phyloP scores from a whole-genome alignment of 345 rosid genomes.

The Clarkia xantiana region DNA sequence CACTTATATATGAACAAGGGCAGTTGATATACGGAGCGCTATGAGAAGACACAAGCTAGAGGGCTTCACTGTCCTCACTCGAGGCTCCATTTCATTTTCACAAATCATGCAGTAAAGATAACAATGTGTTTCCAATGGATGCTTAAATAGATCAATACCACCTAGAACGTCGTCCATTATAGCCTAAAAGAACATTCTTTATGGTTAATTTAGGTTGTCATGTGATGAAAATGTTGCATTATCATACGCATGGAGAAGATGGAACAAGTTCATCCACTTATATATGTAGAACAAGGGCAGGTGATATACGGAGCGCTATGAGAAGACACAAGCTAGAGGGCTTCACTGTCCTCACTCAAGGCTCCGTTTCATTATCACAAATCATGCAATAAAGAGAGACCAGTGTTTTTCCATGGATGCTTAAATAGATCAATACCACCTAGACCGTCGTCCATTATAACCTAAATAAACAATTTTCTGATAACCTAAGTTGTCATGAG shows the following conservation, averaged over 20 bases:
- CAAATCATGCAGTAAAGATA: too few species aligned
- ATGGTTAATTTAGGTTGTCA: background rate
- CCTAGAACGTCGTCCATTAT: too few species aligned
- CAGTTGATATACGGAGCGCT: conserved; percentile 37
- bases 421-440: too few species aligned
- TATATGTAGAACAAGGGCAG: conserved; percentile 20
- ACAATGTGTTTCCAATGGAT: too few species aligned
- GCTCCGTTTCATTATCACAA: conserved; percentile 16
- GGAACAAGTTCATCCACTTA: conserved; percentile 23
- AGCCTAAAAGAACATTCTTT: too few species aligned
- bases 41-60: conserved; percentile 57
- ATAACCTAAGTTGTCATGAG: background rate
- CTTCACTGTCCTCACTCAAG: conserved; percentile 54
- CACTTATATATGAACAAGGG: conserved; percentile 21
- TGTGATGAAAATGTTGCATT: background rate
- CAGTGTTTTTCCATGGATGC: too few species aligned
- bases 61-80: conserved; percentile 49
- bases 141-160: too few species aligned
- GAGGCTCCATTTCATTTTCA: conserved; percentile 29
- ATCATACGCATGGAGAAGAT: conserved; percentile 5
- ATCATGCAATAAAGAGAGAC: too few species aligned
- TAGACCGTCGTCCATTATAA: too few species aligned
- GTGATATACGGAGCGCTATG: conserved; percentile 44
- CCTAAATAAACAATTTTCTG: too few species aligned
- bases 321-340: conserved; percentile 47